Conservation (phyloP, 2,329 filamentous ascomycete species). For the Penicillium digitatum region DNA sequence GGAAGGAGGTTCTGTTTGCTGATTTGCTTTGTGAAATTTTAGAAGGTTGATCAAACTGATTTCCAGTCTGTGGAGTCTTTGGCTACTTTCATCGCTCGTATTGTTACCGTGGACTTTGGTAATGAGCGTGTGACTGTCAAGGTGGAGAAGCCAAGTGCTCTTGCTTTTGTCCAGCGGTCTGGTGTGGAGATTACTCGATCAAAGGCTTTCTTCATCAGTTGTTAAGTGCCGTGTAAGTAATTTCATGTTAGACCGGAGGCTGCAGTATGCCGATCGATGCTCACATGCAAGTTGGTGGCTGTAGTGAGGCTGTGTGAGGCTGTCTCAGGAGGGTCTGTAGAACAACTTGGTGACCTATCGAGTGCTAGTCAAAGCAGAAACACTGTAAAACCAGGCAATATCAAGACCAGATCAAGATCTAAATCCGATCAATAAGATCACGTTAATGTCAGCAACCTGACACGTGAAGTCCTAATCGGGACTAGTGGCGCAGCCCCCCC, state of each 20-base stretch:
- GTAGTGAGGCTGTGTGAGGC: not conserved
- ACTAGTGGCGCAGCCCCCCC: constrained; percentile 16
- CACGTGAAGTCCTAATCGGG: constrained; percentile 23
- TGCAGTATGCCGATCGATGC: not conserved
- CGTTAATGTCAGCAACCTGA: constrained; percentile 8
- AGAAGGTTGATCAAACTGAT: constrained; percentile 46
- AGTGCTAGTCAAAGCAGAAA: not conserved
- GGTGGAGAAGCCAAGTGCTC: constrained; percentile 50
- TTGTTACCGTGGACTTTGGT: constrained; percentile 44
- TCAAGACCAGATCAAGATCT: not conserved
- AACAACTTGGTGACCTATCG: not conserved
- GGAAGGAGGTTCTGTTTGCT: constrained; percentile 5
- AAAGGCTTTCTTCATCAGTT: constrained; percentile 42
- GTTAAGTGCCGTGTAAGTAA: constrained; percentile 1
- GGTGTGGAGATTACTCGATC: constrained; percentile 50
- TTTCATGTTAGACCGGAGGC: not conserved
- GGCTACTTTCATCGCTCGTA: constrained; percentile 47
- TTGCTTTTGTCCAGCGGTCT: constrained; percentile 48
- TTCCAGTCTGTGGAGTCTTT: constrained; percentile 52
- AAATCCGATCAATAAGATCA: constrained; percentile 4
- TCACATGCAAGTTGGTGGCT: not conserved
- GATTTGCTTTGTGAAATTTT: constrained; percentile 10
- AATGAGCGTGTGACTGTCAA: constrained; percentile 47
- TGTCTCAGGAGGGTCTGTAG: not conserved
- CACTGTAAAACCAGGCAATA: not conserved